phyloP scores from a whole-genome alignment of 345 rosid genomes.

The Theobroma cacao region DNA sequence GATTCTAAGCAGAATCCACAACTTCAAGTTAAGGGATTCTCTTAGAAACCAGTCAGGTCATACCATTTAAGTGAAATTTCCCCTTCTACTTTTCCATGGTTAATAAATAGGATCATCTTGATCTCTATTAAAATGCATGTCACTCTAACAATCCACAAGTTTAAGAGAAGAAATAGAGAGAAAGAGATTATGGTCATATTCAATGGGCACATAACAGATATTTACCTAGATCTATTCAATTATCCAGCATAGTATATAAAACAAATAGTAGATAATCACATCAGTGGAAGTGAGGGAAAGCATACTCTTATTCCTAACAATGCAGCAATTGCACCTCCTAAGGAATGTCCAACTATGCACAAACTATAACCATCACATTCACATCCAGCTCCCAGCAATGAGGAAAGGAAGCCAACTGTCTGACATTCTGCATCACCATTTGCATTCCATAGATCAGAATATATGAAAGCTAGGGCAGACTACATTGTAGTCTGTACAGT shows the following conservation, averaged over 20 bases:
- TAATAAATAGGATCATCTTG: background rate
- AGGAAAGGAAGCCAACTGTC: slow-evolving; percentile 61
- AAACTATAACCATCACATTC: slow-evolving; percentile 88
- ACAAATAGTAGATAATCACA: slow-evolving; percentile 8
- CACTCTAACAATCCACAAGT: background rate
- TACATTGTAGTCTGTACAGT: background rate
- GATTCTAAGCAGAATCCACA: background rate
- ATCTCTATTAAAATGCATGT: background rate
- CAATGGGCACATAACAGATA: background rate
- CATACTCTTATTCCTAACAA: slow-evolving; percentile 82
- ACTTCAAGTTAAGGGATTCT: background rate
- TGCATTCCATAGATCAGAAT: slow-evolving; percentile 12
- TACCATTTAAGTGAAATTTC: background rate
- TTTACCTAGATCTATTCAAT: background rate
- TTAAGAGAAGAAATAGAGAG: background rate
- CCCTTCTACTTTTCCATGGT: background rate
- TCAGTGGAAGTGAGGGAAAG: slow-evolving; percentile 9
- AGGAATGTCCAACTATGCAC: slow-evolving; percentile 81
- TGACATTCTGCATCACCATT: slow-evolving; percentile 34
- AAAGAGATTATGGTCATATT: background rate
- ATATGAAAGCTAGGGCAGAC: background rate
- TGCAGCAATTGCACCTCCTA: slow-evolving; percentile 91
- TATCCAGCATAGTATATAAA: background rate
- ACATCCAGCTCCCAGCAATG: slow-evolving; percentile 74
- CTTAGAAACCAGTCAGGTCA: background rate